phyloP scores from a whole-genome alignment of 1,284 basidiomycete species.

The Apiotrichum laibachii region DNA sequence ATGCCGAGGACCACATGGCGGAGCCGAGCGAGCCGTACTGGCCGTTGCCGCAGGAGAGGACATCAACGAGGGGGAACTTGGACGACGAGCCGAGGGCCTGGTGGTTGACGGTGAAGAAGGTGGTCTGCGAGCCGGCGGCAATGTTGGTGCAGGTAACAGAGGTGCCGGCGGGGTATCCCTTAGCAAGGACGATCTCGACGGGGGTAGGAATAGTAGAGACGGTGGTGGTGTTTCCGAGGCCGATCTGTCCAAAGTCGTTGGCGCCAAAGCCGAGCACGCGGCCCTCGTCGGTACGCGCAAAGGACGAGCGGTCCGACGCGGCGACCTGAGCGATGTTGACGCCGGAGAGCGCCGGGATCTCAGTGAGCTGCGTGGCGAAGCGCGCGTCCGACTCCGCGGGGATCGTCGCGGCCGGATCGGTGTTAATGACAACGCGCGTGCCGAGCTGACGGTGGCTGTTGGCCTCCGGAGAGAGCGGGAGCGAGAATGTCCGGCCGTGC shows the following conservation, averaged over 20 bases:
- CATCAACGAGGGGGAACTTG: slow-evolving; percentile 57
- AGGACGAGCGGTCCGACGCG: slow-evolving; percentile 70
- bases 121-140: slow-evolving; percentile 59
- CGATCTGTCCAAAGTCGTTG: slow-evolving; percentile 80
- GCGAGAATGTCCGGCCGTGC: slow-evolving; percentile 73
- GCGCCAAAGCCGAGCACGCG: slow-evolving; percentile 86
- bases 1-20: slow-evolving; percentile 70
- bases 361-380: slow-evolving; percentile 72
- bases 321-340: slow-evolving; percentile 68
- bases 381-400: slow-evolving; percentile 56
- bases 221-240: slow-evolving; percentile 67
- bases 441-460: slow-evolving; percentile 86
- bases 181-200: slow-evolving; percentile 71
- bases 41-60: slow-evolving; percentile 80
- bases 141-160: slow-evolving; percentile 64
- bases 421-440: slow-evolving; percentile 33
- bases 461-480: slow-evolving; percentile 72
- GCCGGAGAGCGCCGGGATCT: slow-evolving; percentile 72
- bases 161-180: slow-evolving; percentile 58
- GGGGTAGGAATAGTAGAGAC: slow-evolving; percentile 75
- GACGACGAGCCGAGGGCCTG: slow-evolving; percentile 27
- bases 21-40: slow-evolving; percentile 79
- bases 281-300: slow-evolving; percentile 66
- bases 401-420: too few relatives aligned
- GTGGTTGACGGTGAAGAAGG: slow-evolving; percentile 73